Conservation (phyloP, 768 basidiomycete species). For the Cytidiella melzeri region DNA sequence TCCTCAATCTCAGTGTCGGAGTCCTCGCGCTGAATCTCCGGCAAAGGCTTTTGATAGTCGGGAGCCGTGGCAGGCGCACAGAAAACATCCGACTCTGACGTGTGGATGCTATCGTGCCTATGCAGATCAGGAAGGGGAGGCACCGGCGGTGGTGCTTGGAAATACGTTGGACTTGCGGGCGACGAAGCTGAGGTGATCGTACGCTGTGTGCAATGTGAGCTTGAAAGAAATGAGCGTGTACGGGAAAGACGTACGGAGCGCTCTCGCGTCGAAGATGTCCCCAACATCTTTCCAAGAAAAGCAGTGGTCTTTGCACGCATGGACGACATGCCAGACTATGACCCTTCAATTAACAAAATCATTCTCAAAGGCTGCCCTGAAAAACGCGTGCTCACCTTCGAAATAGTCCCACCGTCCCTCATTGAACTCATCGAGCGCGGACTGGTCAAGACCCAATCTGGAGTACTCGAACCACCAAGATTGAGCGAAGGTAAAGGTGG, state of each 20-base stretch:
- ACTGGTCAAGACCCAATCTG: slow-evolving; percentile 25
- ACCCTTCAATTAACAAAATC: slow-evolving; percentile 6
- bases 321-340: slow-evolving; percentile 49
- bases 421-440: slow-evolving; percentile 25
- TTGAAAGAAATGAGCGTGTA: neutral
- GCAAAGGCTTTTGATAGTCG: slow-evolving; percentile 55
- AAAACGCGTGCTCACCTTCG: slow-evolving; percentile 39
- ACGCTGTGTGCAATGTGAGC: slow-evolving; percentile 11
- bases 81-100: slow-evolving; percentile 51
- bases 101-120: slow-evolving; percentile 32
- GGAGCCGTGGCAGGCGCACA: slow-evolving; percentile 22
- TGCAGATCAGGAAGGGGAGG: slow-evolving; percentile 42
- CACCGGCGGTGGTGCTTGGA: slow-evolving; percentile 33
- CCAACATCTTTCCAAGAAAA: slow-evolving; percentile 75
- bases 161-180: slow-evolving; percentile 28
- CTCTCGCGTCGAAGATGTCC: slow-evolving; percentile 58
- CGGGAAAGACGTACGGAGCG: slow-evolving; percentile 48
- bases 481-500: neutral
- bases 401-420: slow-evolving; percentile 4
- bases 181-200: slow-evolving; percentile 19
- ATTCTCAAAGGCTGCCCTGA: neutral
- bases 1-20: slow-evolving; percentile 33
- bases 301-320: slow-evolving; percentile 77
- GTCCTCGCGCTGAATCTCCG: slow-evolving; percentile 42
- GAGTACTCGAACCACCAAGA: slow-evolving; percentile 8